phyloP scores from a whole-genome alignment of 257 asterid species.

The Vinca minor region DNA sequence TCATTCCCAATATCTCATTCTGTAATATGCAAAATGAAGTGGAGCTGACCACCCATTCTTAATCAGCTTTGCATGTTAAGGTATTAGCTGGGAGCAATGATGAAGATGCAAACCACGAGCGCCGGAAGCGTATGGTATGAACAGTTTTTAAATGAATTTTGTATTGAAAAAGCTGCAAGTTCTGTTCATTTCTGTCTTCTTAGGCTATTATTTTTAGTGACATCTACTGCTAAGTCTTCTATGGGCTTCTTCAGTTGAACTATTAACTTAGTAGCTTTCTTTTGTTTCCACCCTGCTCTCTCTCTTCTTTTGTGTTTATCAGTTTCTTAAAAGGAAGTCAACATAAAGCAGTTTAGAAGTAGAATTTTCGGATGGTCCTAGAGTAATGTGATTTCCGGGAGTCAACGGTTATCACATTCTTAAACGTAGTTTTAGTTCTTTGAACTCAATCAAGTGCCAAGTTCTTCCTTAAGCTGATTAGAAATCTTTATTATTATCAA shows the following conservation, averaged over 20 bases:
- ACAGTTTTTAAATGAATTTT: not conserved
- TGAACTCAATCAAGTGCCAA: too few relatives aligned
- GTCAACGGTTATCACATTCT: too few relatives aligned
- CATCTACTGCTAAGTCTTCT: too few relatives aligned
- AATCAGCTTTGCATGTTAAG: conserved; percentile 50
- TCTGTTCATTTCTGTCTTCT: not conserved
- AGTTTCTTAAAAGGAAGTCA: too few relatives aligned
- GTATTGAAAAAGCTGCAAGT: not conserved
- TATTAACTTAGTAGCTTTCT: too few relatives aligned
- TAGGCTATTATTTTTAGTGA: not conserved
- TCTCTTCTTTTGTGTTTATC: too few relatives aligned
- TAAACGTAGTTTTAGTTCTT: too few relatives aligned
- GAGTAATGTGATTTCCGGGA: too few relatives aligned
- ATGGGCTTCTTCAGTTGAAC: too few relatives aligned
- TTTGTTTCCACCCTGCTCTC: too few relatives aligned
- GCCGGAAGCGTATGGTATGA: conserved; percentile 65
- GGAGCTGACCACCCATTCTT: conserved; percentile 19
- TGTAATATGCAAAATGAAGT: conserved; percentile 3
- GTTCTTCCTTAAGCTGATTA: not conserved
- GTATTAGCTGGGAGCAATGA: conserved; percentile 42
- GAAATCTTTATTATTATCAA: not conserved
- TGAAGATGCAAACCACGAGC: conserved; percentile 35
- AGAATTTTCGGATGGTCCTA: too few relatives aligned
- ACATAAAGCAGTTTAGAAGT: too few relatives aligned
- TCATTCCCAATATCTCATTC: not conserved